Conservation (phyloP, 768 basidiomycete species). For the Leccinum sublutescens region DNA sequence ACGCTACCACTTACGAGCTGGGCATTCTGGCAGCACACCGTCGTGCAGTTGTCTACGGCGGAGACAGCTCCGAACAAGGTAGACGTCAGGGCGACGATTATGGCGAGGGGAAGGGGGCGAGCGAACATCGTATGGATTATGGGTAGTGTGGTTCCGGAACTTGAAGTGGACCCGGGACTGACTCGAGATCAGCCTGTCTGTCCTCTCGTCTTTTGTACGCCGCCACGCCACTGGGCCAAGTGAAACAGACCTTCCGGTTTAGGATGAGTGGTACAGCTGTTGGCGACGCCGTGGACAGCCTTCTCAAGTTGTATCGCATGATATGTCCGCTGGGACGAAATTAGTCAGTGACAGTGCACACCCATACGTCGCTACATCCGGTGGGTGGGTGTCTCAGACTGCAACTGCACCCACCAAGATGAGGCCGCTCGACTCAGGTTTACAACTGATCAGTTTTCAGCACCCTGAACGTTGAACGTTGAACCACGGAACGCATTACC, state of each 20-base stretch:
- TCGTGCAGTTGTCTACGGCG: not conserved
- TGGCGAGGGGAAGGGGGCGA: not conserved
- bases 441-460: not conserved
- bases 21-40: not conserved
- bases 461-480: not conserved
- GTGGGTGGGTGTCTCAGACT: not conserved
- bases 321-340: not conserved
- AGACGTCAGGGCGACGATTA: not conserved
- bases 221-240: not conserved
- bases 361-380: too few species aligned
- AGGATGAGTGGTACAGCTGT: not conserved
- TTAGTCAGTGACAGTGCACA: not conserved
- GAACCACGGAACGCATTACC: not conserved
- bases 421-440: not conserved
- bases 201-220: not conserved
- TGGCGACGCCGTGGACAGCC: not conserved
- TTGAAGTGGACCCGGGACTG: not conserved
- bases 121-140: slow-evolving; percentile 1
- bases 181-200: not conserved
- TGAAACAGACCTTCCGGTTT: not conserved
- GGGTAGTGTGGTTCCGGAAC: not conserved
- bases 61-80: not conserved
- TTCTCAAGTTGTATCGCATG: not conserved
- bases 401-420: not conserved
- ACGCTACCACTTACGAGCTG: not conserved